Conservation (phyloP, 768 basidiomycete species). For the Hygrocybe punicea region DNA sequence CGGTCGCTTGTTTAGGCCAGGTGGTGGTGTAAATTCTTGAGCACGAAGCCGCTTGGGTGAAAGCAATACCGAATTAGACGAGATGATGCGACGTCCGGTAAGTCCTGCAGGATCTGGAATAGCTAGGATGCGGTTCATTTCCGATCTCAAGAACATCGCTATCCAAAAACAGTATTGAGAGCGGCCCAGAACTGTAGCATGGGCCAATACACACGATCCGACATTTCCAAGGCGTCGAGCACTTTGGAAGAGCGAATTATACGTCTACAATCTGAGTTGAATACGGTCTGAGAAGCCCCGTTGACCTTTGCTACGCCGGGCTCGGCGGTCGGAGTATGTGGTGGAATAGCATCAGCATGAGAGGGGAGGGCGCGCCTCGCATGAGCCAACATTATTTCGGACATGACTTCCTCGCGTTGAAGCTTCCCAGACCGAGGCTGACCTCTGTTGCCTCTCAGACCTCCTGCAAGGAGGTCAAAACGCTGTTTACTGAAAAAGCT, state of each 20-base stretch:
- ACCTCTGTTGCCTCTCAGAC: conserved; percentile 24
- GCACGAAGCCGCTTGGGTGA: neutral
- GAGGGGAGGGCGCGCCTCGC: conserved; percentile 15
- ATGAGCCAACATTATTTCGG: conserved; percentile 32
- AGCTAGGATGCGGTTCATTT: conserved; percentile 42
- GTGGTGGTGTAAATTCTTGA: neutral
- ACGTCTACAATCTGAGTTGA: neutral
- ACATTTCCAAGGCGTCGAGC: conserved; percentile 41
- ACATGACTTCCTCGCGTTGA: neutral
- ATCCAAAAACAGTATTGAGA: neutral
- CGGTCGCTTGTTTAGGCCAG: conserved; percentile 1
- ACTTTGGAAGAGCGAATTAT: conserved; percentile 33
- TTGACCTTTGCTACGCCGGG: too few species aligned
- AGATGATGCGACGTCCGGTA: conserved; percentile 7
- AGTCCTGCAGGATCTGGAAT: conserved; percentile 47
- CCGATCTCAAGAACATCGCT: conserved; percentile 38
- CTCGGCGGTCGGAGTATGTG: neutral
- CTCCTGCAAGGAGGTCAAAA: conserved; percentile 49
- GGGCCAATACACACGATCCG: conserved; percentile 39
- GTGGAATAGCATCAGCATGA: conserved; percentile 6
- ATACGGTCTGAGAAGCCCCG: neutral
- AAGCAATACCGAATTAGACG: neutral
- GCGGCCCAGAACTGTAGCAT: neutral
- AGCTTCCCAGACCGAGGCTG: neutral
- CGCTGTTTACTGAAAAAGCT: conserved; percentile 60